Conservation (phyloP, 306 rosid species). For the Neltuma alba region DNA sequence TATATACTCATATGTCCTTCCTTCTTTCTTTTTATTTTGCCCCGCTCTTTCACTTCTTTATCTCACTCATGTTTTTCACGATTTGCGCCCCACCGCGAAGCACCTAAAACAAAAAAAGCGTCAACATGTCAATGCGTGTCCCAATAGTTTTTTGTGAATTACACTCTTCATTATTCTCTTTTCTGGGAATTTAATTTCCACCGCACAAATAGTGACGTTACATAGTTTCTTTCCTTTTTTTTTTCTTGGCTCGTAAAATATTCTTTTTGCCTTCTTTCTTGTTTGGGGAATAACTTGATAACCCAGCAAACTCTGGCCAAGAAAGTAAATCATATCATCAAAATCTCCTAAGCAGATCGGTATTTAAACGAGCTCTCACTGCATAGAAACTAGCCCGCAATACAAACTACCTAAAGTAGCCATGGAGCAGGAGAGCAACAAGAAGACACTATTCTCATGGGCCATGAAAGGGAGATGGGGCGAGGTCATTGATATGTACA, state of each 20-base stretch:
- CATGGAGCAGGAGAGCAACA: neutral
- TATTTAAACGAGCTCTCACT: neutral
- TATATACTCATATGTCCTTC: too few relatives aligned
- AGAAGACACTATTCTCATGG: neutral
- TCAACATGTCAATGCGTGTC: too few relatives aligned
- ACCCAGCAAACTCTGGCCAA: neutral
- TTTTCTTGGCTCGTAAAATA: neutral
- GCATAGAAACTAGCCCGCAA: too few relatives aligned
- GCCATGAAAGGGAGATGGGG: slow-evolving; percentile 48
- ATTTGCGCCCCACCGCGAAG: neutral
- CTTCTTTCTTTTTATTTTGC: neutral
- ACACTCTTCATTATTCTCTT: neutral
- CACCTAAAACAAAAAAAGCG: neutral
- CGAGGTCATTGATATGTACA: slow-evolving; percentile 24
- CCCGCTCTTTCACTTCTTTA: neutral
- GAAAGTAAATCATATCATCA: neutral
- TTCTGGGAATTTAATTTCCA: neutral
- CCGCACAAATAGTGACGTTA: neutral
- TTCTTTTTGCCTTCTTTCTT: neutral
- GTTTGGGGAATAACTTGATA: neutral
- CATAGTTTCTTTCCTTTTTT: too few relatives aligned
- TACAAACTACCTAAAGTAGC: neutral
- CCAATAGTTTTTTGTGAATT: neutral
- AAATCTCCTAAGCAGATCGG: neutral
- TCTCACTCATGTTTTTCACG: neutral